phyloP scores from a whole-genome alignment of 148 eudicot genomes.

The Amaranthus hypochondriacus region DNA sequence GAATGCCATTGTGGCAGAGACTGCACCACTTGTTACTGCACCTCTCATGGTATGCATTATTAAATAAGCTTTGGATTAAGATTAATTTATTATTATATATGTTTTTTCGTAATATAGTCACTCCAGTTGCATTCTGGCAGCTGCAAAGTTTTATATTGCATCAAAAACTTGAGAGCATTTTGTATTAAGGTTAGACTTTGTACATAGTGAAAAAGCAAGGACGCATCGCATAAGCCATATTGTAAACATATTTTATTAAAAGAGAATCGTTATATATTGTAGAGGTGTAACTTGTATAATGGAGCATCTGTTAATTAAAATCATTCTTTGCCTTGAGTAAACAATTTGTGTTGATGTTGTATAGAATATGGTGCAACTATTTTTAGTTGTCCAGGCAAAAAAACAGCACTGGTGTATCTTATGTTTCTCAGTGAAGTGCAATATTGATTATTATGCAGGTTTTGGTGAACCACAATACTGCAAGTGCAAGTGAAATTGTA shows the following conservation, averaged over 20 bases:
- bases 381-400: conserved; percentile 1
- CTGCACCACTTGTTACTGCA: conserved; percentile 58
- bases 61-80: background rate
- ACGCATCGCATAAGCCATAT: too few relatives aligned
- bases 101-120: background rate
- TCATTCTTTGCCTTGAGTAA: background rate
- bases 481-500: conserved; percentile 98
- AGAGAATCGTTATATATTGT: too few relatives aligned
- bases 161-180: background rate
- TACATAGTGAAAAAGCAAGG: too few relatives aligned
- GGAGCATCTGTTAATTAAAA: background rate
- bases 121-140: background rate
- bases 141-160: background rate
- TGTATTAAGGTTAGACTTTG: background rate
- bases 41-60: conserved; percentile 67
- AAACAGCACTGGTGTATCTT: background rate
- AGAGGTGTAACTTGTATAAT: background rate
- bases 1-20: conserved; percentile 57
- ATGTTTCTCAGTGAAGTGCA: conserved; percentile 1
- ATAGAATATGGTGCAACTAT: background rate
- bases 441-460: conserved; percentile 46
- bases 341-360: background rate
- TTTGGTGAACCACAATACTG: conserved; percentile 87
- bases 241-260: too few relatives aligned
- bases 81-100: background rate